Evolutionary conservation across 441 rosid genomes (phyloP).

Genomic region (Pelargonium cotyledonis): DNA sequence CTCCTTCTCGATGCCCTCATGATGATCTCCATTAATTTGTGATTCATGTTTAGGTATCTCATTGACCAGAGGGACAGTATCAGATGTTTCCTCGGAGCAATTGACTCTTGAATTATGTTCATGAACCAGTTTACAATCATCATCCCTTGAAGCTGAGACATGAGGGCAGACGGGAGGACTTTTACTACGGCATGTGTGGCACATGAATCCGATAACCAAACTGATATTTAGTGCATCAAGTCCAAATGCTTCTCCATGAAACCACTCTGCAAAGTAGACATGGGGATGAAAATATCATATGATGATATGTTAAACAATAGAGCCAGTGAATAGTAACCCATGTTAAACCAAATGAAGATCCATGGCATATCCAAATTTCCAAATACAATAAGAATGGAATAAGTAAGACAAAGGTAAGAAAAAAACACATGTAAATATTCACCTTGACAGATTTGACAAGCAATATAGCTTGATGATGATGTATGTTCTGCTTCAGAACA

Average conservation of each 20-base stretch:
- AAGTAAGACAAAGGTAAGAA: constrained; percentile 5
- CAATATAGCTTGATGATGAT: constrained; percentile 44
- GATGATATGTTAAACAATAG: background rate
- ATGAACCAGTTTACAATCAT: constrained; percentile 29
- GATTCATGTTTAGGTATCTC: constrained; percentile 18
- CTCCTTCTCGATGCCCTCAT: constrained; percentile 16
- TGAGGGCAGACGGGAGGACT: constrained; percentile 57
- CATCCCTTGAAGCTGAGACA: constrained; percentile 22
- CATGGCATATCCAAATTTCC: background rate
- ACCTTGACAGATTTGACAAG: constrained; percentile 87
- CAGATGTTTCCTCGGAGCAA: constrained; percentile 15
- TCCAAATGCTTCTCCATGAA: constrained; percentile 89
- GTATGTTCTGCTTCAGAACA: constrained; percentile 48
- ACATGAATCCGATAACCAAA: constrained; percentile 75
- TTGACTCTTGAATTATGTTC: constrained; percentile 23
- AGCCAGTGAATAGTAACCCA: too few relatives aligned
- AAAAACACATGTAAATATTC: constrained; percentile 9
- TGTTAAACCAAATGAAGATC: background rate
- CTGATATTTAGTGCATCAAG: constrained; percentile 43
- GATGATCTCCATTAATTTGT: constrained; percentile 19
- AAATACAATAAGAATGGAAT: background rate
- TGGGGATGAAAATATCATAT: background rate
- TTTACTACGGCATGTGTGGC: constrained; percentile 59
- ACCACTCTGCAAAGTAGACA: constrained; percentile 63
- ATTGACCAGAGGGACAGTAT: constrained; percentile 12